Conservation (phyloP, 352 stramenopile species). For the Sclerospora graminicola region DNA sequence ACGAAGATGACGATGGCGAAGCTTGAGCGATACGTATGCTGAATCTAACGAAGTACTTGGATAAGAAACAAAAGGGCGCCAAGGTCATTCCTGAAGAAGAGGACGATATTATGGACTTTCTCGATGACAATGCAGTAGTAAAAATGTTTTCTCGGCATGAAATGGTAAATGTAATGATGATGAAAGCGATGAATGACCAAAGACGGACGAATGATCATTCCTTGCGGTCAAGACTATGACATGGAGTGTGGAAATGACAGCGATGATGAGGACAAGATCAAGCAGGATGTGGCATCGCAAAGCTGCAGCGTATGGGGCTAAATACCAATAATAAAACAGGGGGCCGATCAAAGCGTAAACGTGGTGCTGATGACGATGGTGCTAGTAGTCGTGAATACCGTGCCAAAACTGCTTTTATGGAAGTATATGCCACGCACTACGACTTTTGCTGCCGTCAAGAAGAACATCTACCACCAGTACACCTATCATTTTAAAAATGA, state of each 20-base stretch:
- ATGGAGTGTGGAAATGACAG: conserved; percentile 35
- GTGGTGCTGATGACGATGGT: conserved; percentile 43
- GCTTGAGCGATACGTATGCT: conserved; percentile 76
- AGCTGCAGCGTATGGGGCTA: conserved; percentile 79
- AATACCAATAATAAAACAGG: conserved; percentile 32
- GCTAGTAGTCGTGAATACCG: conserved; percentile 87
- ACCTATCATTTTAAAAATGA: too few relatives aligned
- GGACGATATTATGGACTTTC: conserved; percentile 90
- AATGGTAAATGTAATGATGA: conserved; percentile 24
- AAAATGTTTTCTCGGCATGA: conserved; percentile 68
- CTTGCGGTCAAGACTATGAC: conserved; percentile 38
- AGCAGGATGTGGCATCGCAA: conserved; percentile 73
- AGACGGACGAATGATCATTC: conserved; percentile 85
- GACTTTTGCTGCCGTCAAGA: too few relatives aligned
- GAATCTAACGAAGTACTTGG: conserved; percentile 67
- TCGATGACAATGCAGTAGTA: conserved; percentile 83
- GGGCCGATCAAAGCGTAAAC: conserved; percentile 38
- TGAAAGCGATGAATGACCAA: conserved; percentile 71
- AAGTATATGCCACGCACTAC: too few relatives aligned
- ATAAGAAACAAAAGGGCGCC: conserved; percentile 66
- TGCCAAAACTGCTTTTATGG: too few relatives aligned
- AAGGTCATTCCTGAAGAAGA: conserved; percentile 71
- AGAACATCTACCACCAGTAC: too few relatives aligned
- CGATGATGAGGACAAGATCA: conserved; percentile 79
- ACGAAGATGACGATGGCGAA: conserved; percentile 69